Base-by-base conservation (phyloP, 169 alveolate species). In the Plasmodium blacklocki region DNA sequence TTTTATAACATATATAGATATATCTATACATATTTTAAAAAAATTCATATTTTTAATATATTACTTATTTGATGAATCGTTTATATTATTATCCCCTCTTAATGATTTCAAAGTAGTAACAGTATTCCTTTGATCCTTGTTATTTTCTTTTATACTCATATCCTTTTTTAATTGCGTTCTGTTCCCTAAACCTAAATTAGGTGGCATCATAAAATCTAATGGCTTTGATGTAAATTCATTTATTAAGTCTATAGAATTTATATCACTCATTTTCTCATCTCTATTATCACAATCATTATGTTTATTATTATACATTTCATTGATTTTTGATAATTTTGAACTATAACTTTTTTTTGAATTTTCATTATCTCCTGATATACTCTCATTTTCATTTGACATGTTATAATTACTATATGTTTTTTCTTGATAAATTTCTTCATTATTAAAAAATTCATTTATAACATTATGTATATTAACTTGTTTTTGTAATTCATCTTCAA, bases 181-280 rank as follows among this genome's bases (percentile, higher is more conserved):
- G 26, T 78, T 78, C 3, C 59, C 58, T 39, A 78, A 3, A n/a
- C 73, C 78, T 58, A 78, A 78, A 47, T 78, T 50, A 2, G 89
- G 89, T 7, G 89, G 89, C 89, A 78, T 78, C 89, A 78, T 63
- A 19, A 64, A 78, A 21, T 50, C 76, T 21, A 45, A 15, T 19
- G 78, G 15, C 39, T 78, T 78, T 18, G 45, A 19, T 49, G 67
- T 11, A 9, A 78, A 23, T 45, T 66, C 72, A 32, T 63, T 29
- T n/a, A 64, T 52, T 19, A 29, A 54, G 26, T 29, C 9, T n/a
- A 58, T 45, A n/a, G 26, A 63, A 66, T 54, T 64, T 50, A 39
- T 39, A 50, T 21, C 32, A 0, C 52, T n/a, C 39, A 15, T 66
- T 12, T 70, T 12, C 15, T 63, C 59, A 0, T 3, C 32, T 18